These are phyloP conservation scores for Eremomyces bilateralis DNA, from an alignment of 495 filamentous ascomycete genomes.

Conservation along the genomic window DNA sequence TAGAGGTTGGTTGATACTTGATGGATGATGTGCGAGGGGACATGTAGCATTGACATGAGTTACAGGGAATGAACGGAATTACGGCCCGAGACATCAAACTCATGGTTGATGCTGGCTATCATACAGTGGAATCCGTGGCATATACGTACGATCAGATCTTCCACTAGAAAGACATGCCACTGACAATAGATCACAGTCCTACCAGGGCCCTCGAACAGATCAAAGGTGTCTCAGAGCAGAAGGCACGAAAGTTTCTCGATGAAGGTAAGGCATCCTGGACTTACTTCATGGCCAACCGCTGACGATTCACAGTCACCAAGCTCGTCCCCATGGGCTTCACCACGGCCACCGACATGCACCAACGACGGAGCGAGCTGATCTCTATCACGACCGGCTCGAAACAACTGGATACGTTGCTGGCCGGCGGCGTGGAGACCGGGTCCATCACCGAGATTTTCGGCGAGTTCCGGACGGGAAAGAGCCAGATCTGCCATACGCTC, in stretches of 20 bases:
- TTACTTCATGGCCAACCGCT: not conserved
- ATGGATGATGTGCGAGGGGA: too few species aligned
- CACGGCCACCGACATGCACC: slow-evolving; percentile 98
- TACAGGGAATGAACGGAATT: slow-evolving; percentile 58
- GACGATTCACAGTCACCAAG: slow-evolving; percentile 46
- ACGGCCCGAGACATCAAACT: slow-evolving; percentile 89
- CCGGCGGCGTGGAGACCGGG: slow-evolving; percentile 87
- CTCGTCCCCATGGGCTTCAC: slow-evolving; percentile 97
- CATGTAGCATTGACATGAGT: too few species aligned
- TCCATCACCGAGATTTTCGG: slow-evolving; percentile 98
- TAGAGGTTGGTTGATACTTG: slow-evolving; percentile 43
- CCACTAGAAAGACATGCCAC: not conserved
- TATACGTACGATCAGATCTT: slow-evolving; percentile 42
- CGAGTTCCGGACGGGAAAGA: slow-evolving; percentile 95
- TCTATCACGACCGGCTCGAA: slow-evolving; percentile 96
- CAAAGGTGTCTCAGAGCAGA: slow-evolving; percentile 92
- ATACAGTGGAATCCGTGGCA: slow-evolving; percentile 86
- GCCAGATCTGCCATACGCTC: slow-evolving; percentile 95
- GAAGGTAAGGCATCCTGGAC: slow-evolving; percentile 37
- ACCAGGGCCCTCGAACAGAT: slow-evolving; percentile 72
- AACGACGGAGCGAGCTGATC: slow-evolving; percentile 82
- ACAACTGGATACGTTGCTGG: slow-evolving; percentile 82
- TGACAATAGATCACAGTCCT: slow-evolving; percentile 37
- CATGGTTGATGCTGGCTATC: slow-evolving; percentile 74
- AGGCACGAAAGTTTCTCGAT: slow-evolving; percentile 77